Conservation (phyloP, 495 filamentous ascomycete genomes). For the Beverwykella pulmonaria region DNA sequence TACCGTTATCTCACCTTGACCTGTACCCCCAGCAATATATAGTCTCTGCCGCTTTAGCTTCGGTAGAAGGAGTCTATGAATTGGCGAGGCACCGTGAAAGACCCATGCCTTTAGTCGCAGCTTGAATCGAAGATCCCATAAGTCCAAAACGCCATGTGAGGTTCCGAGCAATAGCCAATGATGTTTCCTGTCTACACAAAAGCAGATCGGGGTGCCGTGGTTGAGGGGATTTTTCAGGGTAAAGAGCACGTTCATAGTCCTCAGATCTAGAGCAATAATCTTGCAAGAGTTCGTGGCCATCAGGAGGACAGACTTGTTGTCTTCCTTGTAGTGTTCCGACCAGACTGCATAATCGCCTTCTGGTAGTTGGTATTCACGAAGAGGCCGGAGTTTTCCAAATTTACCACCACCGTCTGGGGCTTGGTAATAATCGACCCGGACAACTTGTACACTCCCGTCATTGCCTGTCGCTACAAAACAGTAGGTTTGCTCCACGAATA, state of each 20-base stretch:
- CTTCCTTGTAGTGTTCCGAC: constrained; percentile 87
- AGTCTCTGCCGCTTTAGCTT: constrained; percentile 70
- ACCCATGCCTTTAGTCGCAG: constrained; percentile 88
- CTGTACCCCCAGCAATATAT: constrained; percentile 85
- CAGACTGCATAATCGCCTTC: constrained; percentile 79
- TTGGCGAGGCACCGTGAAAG: constrained; percentile 75
- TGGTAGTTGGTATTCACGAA: constrained; percentile 81
- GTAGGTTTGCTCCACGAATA: constrained; percentile 92
- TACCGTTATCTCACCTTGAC: constrained; percentile 85
- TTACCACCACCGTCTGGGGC: constrained; percentile 45
- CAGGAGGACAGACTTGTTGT: constrained; percentile 76
- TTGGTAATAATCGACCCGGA: constrained; percentile 73
- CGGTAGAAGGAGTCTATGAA: constrained; percentile 78
- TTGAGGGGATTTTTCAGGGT: constrained; percentile 85
- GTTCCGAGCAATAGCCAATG: constrained; percentile 93
- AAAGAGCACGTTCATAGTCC: constrained; percentile 82
- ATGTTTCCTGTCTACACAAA: constrained; percentile 79
- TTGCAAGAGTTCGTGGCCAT: constrained; percentile 84
- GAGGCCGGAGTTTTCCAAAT: constrained; percentile 74
- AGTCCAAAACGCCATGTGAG: constrained; percentile 85
- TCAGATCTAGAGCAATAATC: constrained; percentile 81
- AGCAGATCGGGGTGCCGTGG: constrained; percentile 91
- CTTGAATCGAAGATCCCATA: constrained; percentile 96
- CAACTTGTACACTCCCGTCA: constrained; percentile 87
- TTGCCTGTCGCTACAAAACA: constrained; percentile 86